These are phyloP conservation scores for Funneliformis caledonium DNA, from an alignment of 371 early-diverging fungal genomes.

Conservation along the genomic window DNA sequence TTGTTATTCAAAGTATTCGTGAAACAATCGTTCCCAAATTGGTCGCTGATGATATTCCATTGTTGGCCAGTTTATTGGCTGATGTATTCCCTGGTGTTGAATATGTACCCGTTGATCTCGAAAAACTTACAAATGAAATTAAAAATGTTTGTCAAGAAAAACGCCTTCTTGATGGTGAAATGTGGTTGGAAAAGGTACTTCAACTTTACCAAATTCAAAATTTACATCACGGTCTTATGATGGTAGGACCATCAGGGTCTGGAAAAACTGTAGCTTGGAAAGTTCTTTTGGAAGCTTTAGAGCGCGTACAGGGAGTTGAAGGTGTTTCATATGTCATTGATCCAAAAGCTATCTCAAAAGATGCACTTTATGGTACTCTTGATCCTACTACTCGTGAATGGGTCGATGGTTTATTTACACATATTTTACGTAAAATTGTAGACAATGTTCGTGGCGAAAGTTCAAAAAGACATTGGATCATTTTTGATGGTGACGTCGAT, in stretches of 20 bases:
- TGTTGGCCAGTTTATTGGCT: constrained; percentile 82
- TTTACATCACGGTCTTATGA: constrained; percentile 98
- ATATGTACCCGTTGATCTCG: constrained; percentile 81
- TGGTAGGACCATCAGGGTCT: constrained; percentile 97
- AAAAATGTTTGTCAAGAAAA: constrained; percentile 80
- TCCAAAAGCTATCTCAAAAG: constrained; percentile 98
- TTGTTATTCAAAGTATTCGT: constrained; percentile 93
- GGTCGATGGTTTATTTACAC: constrained; percentile 99
- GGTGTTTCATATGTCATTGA: constrained; percentile 94
- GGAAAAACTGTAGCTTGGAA: constrained; percentile 96
- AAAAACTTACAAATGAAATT: constrained; percentile 76
- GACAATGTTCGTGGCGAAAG: constrained; percentile 98
- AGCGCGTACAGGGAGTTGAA: constrained; percentile 86
- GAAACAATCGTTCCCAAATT: constrained; percentile 98
- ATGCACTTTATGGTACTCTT: constrained; percentile 93
- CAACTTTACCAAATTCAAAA: constrained; percentile 97
- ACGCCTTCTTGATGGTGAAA: constrained; percentile 73
- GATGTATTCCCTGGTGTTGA: constrained; percentile 97
- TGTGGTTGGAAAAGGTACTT: constrained; percentile 96
- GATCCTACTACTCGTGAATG: constrained; percentile 99
- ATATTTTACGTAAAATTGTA: constrained; percentile 94
- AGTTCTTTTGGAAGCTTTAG: constrained; percentile 87
- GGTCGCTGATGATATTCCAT: constrained; percentile 91
- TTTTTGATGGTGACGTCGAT: constrained; percentile 99
- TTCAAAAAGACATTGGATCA: constrained; percentile 95